Conservation (phyloP, 2,329 filamentous ascomycete genomes). For the Trichoderma simmonsii region DNA sequence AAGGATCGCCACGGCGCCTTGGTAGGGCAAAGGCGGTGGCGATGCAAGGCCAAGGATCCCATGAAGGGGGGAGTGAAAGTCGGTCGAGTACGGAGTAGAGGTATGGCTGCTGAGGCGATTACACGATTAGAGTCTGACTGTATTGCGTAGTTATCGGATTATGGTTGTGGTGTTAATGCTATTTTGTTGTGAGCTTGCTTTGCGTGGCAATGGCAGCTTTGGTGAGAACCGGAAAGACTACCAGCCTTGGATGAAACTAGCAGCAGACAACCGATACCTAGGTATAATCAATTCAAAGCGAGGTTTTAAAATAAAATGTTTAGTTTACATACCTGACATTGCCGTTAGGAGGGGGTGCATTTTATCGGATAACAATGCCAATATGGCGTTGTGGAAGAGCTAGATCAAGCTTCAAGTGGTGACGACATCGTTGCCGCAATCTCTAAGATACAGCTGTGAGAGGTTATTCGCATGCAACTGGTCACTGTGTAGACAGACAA, state of each 20-base stretch:
- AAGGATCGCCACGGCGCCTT: conserved; percentile 57
- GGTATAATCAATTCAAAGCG: neutral
- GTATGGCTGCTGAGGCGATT: conserved; percentile 27
- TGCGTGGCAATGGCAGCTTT: neutral
- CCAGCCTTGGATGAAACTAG: neutral
- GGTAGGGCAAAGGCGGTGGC: conserved; percentile 60
- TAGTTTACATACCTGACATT: neutral
- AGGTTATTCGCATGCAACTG: neutral
- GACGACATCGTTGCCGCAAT: neutral
- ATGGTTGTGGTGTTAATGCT: neutral
- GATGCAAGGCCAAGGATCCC: conserved; percentile 58
- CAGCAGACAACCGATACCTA: neutral
- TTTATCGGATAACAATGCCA: neutral
- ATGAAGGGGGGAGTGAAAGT: conserved; percentile 60
- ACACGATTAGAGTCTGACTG: neutral
- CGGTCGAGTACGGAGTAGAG: conserved; percentile 42
- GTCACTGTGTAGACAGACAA: neutral
- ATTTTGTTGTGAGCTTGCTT: neutral
- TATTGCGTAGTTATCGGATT: neutral
- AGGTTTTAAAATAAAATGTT: neutral
- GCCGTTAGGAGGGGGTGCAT: neutral
- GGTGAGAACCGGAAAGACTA: neutral
- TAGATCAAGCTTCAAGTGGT: neutral
- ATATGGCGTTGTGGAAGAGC: neutral
- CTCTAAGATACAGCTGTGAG: neutral